Evolutionary conservation across 1,139 yeast species (phyloP).

Genomic region (Debaryomyces coudertii): DNA sequence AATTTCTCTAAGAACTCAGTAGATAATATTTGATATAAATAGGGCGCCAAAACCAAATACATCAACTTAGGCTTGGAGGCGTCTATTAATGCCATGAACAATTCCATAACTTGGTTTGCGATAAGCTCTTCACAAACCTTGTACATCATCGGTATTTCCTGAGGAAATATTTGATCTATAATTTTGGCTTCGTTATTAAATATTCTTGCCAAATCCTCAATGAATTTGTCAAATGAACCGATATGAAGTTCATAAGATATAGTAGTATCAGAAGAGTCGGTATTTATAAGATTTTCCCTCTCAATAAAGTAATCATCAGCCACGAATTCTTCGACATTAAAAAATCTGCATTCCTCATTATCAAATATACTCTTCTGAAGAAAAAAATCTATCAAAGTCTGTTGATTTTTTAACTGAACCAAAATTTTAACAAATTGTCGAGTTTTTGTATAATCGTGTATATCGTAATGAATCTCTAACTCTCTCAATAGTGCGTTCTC

Average conservation of each 20-base stretch:
- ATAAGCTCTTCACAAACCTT: slow-evolving; percentile 51
- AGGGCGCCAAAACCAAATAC: slow-evolving; percentile 37
- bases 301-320: slow-evolving; percentile 23
- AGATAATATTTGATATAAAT: slow-evolving; percentile 33
- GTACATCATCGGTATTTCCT: slow-evolving; percentile 49
- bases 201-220: slow-evolving; percentile 30
- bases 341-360: slow-evolving; percentile 36
- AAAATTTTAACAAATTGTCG: slow-evolving; percentile 40
- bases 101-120: slow-evolving; percentile 43
- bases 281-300: neutral
- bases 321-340: slow-evolving; percentile 33
- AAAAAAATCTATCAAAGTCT: slow-evolving; percentile 50
- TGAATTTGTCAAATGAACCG: slow-evolving; percentile 26
- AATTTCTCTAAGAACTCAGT: slow-evolving; percentile 30
- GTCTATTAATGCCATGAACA: slow-evolving; percentile 35
- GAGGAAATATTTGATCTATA: slow-evolving; percentile 46
- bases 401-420: slow-evolving; percentile 43
- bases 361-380: slow-evolving; percentile 49
- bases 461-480: slow-evolving; percentile 62
- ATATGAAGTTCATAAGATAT: slow-evolving; percentile 18
- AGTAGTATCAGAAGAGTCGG: slow-evolving; percentile 13
- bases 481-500: slow-evolving; percentile 74
- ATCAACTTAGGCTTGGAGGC: slow-evolving; percentile 30
- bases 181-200: slow-evolving; percentile 41
- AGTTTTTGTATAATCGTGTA: slow-evolving; percentile 47